Evolutionary conservation across 345 rosid genomes (phyloP).

Genomic region (Capsella bursapastoris): DNA sequence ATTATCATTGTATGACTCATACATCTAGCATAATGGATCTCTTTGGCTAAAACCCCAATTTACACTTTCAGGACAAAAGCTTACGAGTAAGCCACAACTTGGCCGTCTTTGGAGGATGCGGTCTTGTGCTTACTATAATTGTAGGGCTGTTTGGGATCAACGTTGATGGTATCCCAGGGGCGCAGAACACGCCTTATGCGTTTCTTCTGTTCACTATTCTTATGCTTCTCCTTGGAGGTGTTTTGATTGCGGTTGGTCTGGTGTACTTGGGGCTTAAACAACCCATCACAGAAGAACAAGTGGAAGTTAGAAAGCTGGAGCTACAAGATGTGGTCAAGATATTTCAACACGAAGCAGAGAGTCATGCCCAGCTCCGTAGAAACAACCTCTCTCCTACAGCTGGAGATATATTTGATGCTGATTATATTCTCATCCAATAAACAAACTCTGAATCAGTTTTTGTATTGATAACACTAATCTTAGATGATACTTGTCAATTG

Average conservation of each 20-base stretch:
- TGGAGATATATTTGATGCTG: constrained; percentile 63
- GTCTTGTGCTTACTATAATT: constrained; percentile 74
- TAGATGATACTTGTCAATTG: neutral
- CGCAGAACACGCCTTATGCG: constrained; percentile 76
- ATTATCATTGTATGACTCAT: neutral
- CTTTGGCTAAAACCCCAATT: neutral
- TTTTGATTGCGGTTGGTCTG: constrained; percentile 68
- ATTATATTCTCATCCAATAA: constrained; percentile 67
- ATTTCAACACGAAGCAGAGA: constrained; percentile 98
- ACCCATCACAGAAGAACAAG: constrained; percentile 69
- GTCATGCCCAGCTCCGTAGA: constrained; percentile 84
- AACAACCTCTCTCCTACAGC: constrained; percentile 79
- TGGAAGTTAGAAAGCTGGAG: constrained; percentile 76
- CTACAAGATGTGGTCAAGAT: constrained; percentile 79
- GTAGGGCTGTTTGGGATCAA: constrained; percentile 96
- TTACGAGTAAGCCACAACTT: constrained; percentile 88
- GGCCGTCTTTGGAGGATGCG: constrained; percentile 93
- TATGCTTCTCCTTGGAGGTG: constrained; percentile 55
- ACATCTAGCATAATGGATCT: neutral
- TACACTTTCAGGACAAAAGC: constrained; percentile 70
- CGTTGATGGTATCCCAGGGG: constrained; percentile 97
- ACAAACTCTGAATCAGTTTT: neutral
- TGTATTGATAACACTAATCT: constrained; percentile 14
- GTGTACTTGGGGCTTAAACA: constrained; percentile 76
- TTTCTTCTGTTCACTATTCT: constrained; percentile 75